A percentile compares a stretch with the other conserved stretches of the same genome.
These are phyloP conservation scores for Xylaria sp. DNA, from an alignment of 2,329 filamentous ascomycete genomes.

Conservation along the genomic window DNA sequence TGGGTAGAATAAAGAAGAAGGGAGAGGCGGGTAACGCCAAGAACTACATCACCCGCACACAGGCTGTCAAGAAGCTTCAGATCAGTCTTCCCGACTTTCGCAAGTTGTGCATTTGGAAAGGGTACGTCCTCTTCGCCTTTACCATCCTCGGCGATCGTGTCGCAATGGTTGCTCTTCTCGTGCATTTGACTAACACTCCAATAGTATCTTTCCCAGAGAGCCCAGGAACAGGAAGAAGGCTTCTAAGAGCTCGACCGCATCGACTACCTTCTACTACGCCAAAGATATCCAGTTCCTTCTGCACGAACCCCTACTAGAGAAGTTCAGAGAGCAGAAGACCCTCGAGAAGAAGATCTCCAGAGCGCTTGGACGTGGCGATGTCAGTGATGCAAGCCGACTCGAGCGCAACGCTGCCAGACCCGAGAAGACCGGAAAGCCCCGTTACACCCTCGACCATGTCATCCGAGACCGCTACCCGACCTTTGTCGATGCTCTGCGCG, in stretches of 20 bases:
- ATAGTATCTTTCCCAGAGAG: conserved; percentile 84
- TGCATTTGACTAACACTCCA: neutral
- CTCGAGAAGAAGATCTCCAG: conserved; percentile 96
- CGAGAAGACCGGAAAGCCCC: conserved; percentile 84
- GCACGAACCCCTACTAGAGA: conserved; percentile 87
- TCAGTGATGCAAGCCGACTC: conserved; percentile 78
- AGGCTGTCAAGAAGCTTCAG: conserved; percentile 96
- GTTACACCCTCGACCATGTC: conserved; percentile 90
- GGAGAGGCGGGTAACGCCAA: conserved; percentile 88
- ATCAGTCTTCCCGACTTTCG: conserved; percentile 96
- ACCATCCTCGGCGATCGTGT: neutral
- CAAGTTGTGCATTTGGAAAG: conserved; percentile 98
- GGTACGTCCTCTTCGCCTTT: conserved; percentile 33
- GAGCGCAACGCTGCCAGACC: conserved; percentile 81
- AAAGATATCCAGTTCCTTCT: conserved; percentile 98
- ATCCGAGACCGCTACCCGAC: conserved; percentile 98
- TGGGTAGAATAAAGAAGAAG: conserved; percentile 87
- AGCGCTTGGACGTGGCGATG: conserved; percentile 86
- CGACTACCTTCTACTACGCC: conserved; percentile 85
- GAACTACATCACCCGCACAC: conserved; percentile 96
- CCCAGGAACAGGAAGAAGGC: conserved; percentile 96
- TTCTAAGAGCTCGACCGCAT: conserved; percentile 80
- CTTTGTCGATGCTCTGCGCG: conserved; percentile 87
- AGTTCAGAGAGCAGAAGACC: conserved; percentile 95
- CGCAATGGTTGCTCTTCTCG: neutral